Evolutionary conservation across 495 filamentous ascomycete species (phyloP), one percentile per base, ranked within the genome.

Genomic region (Penicillium angulare): DNA sequence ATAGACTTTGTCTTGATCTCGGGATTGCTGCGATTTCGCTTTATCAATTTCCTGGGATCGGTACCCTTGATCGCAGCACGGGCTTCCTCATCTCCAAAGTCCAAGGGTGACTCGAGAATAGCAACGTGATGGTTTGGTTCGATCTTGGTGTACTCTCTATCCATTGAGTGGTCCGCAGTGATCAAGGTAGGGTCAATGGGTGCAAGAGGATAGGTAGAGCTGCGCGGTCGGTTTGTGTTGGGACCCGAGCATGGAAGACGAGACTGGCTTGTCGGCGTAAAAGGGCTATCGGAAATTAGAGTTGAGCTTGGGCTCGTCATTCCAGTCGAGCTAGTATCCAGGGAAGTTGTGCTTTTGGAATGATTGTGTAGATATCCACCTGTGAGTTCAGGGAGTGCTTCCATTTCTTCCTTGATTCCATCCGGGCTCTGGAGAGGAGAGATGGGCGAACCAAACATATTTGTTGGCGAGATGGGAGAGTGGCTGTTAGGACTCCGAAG

Each of bases 271-370:
- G 81, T 77, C 27, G 85, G 78, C 24, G 86, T 80, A 56, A 89
- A 91, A 12, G 85, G 82, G 43, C 83, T 86, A 41, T 83, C 86
- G 1, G 86, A 85, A 50, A 95, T 82, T 61, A 95, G 87, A 3
- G 92, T 90, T 9, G 92, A 90, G 2, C 88, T 86, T 35, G 93
- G 93, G 57, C 89, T 95, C 26, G 88, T 80, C 7, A 91, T 83
- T 43, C 84, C 86, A 22, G 79, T 79, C 5, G 89, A 88, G 57
- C 80, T 79, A 10, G 78, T 84, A 31, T 79, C 80, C 15, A 85
- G 69, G 6, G 83, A 81, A 5, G 76, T 78, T 1, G 77, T 73
- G 52, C 79, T 84, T 54, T 80, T 78, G 7, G 80, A 79, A 56
- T 85, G 75, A 20, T 68, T 69, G 21, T 81, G 75, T 77, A 84